Base-by-base conservation (phyloP, 495 filamentous ascomycete species). In the Penicillium steckii region DNA sequence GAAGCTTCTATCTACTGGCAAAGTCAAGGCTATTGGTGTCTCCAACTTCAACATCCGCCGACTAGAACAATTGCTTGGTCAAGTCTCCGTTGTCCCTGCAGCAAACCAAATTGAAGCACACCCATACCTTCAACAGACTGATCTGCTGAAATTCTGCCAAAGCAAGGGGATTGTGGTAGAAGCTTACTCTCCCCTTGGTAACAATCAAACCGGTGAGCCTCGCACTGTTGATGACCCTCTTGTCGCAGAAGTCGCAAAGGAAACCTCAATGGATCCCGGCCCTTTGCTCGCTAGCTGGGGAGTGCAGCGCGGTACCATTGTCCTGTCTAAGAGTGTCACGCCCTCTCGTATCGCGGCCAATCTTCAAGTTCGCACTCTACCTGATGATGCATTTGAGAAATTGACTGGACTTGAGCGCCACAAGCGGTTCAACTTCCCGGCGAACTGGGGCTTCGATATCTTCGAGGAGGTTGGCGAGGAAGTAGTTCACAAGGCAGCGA, bases 71-170 rank as follows among this genome's bases (percentile, higher is more conserved):
- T 64, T 81, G 4, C 56, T 79, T 37, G 43, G 44, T 10, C 44
- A 67, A 23, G 55, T 59, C 6, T 63, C 64, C 19, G 55, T 79
- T 41, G 71, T 71, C 25, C 84, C 82, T 3, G 70, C 75, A 13
- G 79, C 76, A 12, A 76, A 88, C 59, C 80, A 86, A 44, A 74
- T 86, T 45, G 87, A 86, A 64, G 61, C 73, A 27, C 86, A 78
- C 71, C 85, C 82, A 52, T 89, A 80, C 73, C 80, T 81, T 0
- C 78, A 79, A 44, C 81, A 85, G 53, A 53, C 65, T 1, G 53
- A 77, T 1, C 72, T 81, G 25, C 47, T 82, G 4, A 50, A 72
- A 23, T 82, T 57, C 53, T 78, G 79, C 44, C 56, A 72, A 18
- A 52, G 57, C 42, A 71, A 82, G 51, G 74, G 72, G 22, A 86